Evolutionary conservation across 352 stramenopile genomes (phyloP).

Genomic region (Phytophthora vignae): DNA sequence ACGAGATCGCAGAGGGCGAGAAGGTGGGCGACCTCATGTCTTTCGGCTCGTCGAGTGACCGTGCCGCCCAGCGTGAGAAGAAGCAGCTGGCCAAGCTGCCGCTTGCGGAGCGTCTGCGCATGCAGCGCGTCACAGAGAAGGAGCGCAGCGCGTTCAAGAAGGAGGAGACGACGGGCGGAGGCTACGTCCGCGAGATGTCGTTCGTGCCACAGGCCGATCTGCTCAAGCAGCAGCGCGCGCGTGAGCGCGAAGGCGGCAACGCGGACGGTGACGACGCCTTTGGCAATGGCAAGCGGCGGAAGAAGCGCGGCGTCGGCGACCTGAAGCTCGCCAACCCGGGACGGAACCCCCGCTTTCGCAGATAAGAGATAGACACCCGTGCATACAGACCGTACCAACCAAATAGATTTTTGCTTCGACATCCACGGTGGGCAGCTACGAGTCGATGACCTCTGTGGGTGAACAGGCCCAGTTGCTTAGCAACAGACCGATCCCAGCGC

Average conservation of each 20-base stretch:
- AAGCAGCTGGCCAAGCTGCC: conserved; percentile 83
- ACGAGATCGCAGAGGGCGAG: conserved; percentile 86
- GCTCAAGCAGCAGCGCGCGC: conserved; percentile 58
- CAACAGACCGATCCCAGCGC: too few relatives aligned
- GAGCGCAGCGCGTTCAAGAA: conserved; percentile 89
- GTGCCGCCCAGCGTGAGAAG: conserved; percentile 75
- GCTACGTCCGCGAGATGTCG: conserved; percentile 88
- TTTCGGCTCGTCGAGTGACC: conserved; percentile 76
- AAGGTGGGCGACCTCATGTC: conserved; percentile 84
- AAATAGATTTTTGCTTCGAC: conserved; percentile 19
- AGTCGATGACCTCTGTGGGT: too few relatives aligned
- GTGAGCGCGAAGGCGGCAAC: conserved; percentile 30
- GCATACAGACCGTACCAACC: conserved; percentile 14
- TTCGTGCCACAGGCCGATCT: conserved; percentile 76
- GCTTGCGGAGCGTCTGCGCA: conserved; percentile 76
- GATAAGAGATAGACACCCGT: conserved; percentile 13
- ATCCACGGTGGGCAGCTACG: too few relatives aligned
- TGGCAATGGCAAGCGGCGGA: conserved; percentile 54
- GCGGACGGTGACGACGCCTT: conserved; percentile 32
- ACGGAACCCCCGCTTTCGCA: conserved; percentile 76
- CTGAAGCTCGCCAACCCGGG: conserved; percentile 65
- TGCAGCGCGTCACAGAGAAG: conserved; percentile 77
- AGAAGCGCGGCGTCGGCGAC: conserved; percentile 84
- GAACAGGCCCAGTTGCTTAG: too few relatives aligned
- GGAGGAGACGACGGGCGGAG: conserved; percentile 70